These are phyloP conservation scores for Pisolithus microcarpus DNA, from an alignment of 768 basidiomycete genomes.

Conservation along the genomic window DNA sequence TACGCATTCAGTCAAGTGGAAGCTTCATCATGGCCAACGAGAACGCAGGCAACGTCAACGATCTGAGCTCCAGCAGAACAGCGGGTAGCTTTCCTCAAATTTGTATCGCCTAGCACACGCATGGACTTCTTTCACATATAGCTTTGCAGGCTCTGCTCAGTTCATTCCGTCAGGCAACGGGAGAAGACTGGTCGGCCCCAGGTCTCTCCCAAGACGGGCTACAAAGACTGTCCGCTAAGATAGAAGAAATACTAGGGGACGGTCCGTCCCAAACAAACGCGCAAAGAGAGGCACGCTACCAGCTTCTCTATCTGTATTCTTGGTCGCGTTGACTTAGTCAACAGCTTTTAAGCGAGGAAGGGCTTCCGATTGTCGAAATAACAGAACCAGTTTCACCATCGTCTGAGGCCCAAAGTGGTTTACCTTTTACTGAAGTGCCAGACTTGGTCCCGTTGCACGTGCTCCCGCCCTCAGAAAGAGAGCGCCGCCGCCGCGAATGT, in stretches of 20 bases:
- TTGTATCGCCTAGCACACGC: constrained; percentile 1
- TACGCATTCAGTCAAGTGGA: not conserved
- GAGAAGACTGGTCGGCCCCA: constrained; percentile 4
- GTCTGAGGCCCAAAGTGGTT: constrained; percentile 13
- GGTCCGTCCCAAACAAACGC: constrained; percentile 39
- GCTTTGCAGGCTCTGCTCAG: constrained; percentile 34
- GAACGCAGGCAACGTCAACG: constrained; percentile 9
- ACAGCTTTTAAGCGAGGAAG: constrained; percentile 70
- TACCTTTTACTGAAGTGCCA: constrained; percentile 30
- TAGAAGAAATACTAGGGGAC: constrained; percentile 44
- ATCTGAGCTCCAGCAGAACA: constrained; percentile 26
- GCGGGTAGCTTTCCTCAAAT: constrained; percentile 26
- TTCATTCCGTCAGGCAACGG: constrained; percentile 25
- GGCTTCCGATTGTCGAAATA: constrained; percentile 73
- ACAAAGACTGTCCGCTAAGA: constrained; percentile 49
- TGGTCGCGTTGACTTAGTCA: constrained; percentile 14
- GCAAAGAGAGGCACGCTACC: constrained; percentile 55
- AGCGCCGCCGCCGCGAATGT: constrained; percentile 49
- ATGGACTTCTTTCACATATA: constrained; percentile 11
- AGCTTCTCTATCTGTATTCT: constrained; percentile 10
- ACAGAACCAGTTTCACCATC: constrained; percentile 43
- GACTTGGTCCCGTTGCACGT: constrained; percentile 40
- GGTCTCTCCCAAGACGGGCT: constrained; percentile 43
- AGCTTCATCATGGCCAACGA: constrained; percentile 15
- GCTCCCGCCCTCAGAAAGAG: constrained; percentile 41